Evolutionary conservation across 164 flowering plant species (phyloP), one percentile per base, ranked within the genome.

Genomic region (Macadamia integrifolia): DNA sequence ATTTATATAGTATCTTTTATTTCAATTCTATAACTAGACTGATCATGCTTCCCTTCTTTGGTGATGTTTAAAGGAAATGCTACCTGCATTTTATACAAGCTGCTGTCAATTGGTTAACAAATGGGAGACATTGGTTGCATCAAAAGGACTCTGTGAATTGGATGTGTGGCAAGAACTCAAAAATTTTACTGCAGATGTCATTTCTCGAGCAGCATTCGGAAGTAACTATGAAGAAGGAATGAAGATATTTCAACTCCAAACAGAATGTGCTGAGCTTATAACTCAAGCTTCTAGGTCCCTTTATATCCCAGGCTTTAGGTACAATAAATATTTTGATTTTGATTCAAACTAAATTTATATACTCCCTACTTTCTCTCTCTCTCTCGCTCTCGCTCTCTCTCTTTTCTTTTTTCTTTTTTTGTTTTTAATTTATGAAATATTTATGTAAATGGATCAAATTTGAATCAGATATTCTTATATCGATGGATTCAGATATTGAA

Each of bases 211-310:
- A 10, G 66, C 71, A 29, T 72, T 76, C 48, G 67, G 75, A 42
- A 72, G 72, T 31, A 76, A 63, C 55, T 76, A 52, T 30, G 17
- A 69, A 58, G 71, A 76, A 66, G 79, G 79, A 14, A 57, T 55
- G 12, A 50, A 40, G 23, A 66, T 76, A 5, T 72, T 76, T 65
- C 66, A 65, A 62, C 66, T 72, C 23, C 78, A 71, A 65, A 52
- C 56, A 44, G 75, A 76, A 66, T 75, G 53, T 15, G 60, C 60
- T 12, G 31, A 18, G 42, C 62, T 68, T 49, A 6, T 35, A 9
- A 46, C 43, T 3, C 42, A 46, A 13, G 40, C 12, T 58, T 0
- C 5, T 6, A n/a, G 13, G 42, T 67, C 62, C 15, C 4, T 58
- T 5, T 9, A 43, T 42, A 23, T 67, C 12, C 69, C 69, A 1